Evolutionary conservation across 1,284 basidiomycete species (phyloP).

Genomic region (Pseudozyma tsukubaensis): DNA sequence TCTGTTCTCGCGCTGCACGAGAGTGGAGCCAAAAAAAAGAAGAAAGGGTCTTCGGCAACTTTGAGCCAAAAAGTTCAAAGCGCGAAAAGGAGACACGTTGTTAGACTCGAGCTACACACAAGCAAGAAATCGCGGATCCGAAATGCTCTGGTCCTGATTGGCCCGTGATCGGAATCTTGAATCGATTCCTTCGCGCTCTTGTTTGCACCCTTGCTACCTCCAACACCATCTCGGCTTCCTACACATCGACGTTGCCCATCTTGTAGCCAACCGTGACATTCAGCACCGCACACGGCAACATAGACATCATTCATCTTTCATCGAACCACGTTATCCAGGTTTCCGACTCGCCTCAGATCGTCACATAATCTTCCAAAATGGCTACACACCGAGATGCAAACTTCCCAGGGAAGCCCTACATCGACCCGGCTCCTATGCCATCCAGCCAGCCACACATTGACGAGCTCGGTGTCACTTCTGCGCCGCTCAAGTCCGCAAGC

Average conservation of each 20-base stretch:
- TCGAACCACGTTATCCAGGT: not conserved
- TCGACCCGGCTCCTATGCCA: conserved; percentile 64
- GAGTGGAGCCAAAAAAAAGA: conserved; percentile 1
- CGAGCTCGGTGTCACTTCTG: conserved; percentile 91
- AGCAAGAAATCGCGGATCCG: conserved; percentile 17
- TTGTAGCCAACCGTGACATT: not conserved
- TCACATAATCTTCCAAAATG: conserved; percentile 46
- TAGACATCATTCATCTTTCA: too few species aligned
- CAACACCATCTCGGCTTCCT: not conserved
- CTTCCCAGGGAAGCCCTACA: conserved; percentile 66
- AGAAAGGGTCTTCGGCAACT: conserved; percentile 18
- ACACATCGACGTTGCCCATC: conserved; percentile 1
- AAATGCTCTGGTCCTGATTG: conserved; percentile 37
- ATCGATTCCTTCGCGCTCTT: conserved; percentile 14
- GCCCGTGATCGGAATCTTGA: conserved; percentile 49
- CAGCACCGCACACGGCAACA: conserved; percentile 1
- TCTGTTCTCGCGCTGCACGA: conserved; percentile 1
- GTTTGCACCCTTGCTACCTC: not conserved
- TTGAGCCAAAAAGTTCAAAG: not conserved
- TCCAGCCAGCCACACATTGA: conserved; percentile 78
- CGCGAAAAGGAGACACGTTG: conserved; percentile 3
- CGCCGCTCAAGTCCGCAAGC: conserved; percentile 92
- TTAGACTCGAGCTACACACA: conserved; percentile 9
- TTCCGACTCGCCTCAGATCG: conserved; percentile 4
- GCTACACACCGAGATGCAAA: conserved; percentile 67